These are phyloP conservation scores for Biscogniauxia sp. DNA, from an alignment of 2,329 filamentous ascomycete species.

Conservation along the genomic window DNA sequence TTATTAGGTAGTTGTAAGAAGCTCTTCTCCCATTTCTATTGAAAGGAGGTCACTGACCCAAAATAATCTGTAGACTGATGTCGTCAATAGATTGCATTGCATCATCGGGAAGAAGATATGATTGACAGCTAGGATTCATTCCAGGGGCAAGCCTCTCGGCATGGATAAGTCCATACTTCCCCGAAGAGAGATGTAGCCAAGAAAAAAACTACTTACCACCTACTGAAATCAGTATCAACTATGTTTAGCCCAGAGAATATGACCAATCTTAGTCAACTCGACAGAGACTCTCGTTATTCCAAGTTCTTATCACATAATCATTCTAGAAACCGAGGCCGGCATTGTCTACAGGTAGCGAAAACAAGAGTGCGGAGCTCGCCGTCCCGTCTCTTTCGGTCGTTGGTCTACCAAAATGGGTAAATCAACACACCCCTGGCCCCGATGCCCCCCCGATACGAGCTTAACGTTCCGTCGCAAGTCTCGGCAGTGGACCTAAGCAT, in stretches of 20 bases:
- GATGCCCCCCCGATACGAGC: no score
- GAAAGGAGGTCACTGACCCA: neutral
- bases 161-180: neutral
- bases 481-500: no score
- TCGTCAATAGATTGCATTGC: neutral
- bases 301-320: neutral
- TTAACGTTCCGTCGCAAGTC: no score
- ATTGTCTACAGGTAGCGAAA: neutral
- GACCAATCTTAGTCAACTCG: neutral
- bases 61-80: neutral
- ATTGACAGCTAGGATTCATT: neutral
- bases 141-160: no score
- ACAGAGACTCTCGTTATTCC: neutral
- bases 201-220: neutral
- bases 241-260: neutral
- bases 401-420: no score
- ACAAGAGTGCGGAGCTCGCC: neutral
- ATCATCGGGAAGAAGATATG: neutral
- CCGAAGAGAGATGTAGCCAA: neutral
- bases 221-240: neutral
- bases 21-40: neutral
- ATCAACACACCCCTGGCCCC: no score
- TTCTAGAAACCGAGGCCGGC: neutral
- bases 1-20: neutral
- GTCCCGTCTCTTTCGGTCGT: no score